phyloP scores from a whole-genome alignment of 345 rosid species.

The Reutealis trisperma region DNA sequence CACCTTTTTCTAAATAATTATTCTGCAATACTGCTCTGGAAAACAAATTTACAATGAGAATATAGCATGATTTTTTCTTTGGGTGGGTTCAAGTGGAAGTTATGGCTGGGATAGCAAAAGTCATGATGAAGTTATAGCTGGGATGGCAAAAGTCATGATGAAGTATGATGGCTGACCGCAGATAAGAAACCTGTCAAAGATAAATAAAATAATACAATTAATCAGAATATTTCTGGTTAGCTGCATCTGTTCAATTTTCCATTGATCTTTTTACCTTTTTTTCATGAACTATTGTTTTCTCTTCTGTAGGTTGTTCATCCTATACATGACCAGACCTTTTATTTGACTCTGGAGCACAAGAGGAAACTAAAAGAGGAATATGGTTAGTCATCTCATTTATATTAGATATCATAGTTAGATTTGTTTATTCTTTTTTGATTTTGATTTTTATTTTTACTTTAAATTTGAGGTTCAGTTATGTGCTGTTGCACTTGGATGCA shows the following conservation, averaged over 20 bases:
- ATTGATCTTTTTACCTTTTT: no score
- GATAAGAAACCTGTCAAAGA: background rate
- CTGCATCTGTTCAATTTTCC: background rate
- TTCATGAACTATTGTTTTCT: background rate
- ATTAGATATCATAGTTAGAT: background rate
- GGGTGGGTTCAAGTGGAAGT: no score
- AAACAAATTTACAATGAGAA: background rate
- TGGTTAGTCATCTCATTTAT: conserved; percentile 39
- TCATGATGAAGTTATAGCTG: no score
- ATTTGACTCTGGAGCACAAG: conserved; percentile 55
- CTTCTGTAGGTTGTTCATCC: conserved; percentile 60
- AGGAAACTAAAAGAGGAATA: conserved; percentile 72
- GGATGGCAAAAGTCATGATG: background rate
- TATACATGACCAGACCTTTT: conserved; percentile 71
- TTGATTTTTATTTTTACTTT: no score
- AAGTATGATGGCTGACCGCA: background rate
- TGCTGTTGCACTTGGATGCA: conserved; percentile 8
- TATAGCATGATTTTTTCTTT: no score
- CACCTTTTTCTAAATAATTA: background rate
- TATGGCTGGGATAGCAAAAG: no score
- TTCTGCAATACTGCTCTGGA: background rate
- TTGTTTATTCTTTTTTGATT: background rate
- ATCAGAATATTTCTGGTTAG: background rate
- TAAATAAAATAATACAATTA: background rate
- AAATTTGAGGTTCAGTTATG: background rate